phyloP scores from a whole-genome alignment of 1,284 basidiomycete genomes.

The Boletus albobrunnescens region DNA sequence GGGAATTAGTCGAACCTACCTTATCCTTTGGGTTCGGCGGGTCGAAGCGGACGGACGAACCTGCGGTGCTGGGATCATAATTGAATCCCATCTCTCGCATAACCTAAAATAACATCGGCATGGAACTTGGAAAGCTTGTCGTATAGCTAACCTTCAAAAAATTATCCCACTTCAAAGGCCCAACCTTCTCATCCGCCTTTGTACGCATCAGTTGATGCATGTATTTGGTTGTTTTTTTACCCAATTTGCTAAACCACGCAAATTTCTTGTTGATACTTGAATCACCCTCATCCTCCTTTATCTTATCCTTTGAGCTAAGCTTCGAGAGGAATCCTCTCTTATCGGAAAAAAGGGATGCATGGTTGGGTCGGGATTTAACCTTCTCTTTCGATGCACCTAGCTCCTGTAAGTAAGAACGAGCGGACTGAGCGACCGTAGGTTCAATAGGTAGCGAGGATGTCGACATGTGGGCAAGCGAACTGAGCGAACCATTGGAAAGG shows the following conservation, averaged over 20 bases:
- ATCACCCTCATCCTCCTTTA: constrained; percentile 35
- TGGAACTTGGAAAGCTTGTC: background rate
- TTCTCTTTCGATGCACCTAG: constrained; percentile 53
- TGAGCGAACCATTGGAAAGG: constrained; percentile 23
- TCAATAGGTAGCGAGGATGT: constrained; percentile 47
- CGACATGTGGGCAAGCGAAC: constrained; percentile 35
- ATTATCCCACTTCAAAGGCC: constrained; percentile 72
- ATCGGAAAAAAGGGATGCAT: constrained; percentile 48
- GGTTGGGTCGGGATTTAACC: constrained; percentile 62
- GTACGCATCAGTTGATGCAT: constrained; percentile 65
- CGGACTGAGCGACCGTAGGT: constrained; percentile 55
- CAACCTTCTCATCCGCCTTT: constrained; percentile 52
- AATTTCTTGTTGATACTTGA: constrained; percentile 40
- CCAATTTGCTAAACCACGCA: constrained; percentile 53
- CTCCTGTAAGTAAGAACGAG: constrained; percentile 62
- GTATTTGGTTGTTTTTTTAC: constrained; percentile 53
- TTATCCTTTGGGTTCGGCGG: constrained; percentile 57
- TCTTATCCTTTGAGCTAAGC: constrained; percentile 39
- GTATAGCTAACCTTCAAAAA: constrained; percentile 48
- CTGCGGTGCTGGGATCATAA: constrained; percentile 69
- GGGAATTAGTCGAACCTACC: constrained; percentile 36
- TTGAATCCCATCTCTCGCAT: constrained; percentile 76
- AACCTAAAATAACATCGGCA: constrained; percentile 40
- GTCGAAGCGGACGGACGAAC: constrained; percentile 77
- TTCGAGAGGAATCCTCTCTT: constrained; percentile 50